Evolutionary conservation across 1,284 basidiomycete genomes (phyloP), one percentile per base, ranked within the genome.

Genomic region (Ceratobasidium sp.): DNA sequence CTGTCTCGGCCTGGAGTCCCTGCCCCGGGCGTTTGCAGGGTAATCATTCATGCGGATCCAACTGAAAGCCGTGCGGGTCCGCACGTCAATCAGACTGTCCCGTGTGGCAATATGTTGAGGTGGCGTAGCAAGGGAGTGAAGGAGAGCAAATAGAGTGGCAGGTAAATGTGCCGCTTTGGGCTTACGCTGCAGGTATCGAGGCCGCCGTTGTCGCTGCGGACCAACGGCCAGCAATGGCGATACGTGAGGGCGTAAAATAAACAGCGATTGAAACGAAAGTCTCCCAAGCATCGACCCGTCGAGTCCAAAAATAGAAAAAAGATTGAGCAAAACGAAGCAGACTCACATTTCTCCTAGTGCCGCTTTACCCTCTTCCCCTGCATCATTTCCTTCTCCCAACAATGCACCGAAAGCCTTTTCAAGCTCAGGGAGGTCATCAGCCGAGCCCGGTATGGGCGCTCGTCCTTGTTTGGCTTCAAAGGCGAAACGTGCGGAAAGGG

Each of bases 341-440:
- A 82, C 87, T 76, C 77, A 97, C 93, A 96, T 79, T 78, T 98
- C 96, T 55, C 88, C 72, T 8, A 73, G 13, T 12, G 71, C 71
- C 10, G 47, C 62, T 25, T 58, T 35, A 49, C 93, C 81, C 58
- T 85, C 85, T 32, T 89, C 85, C 0, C 86, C 86, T 1, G 92
- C 77, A 8, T 72, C 71, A 5, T 40, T 55, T 0, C 47, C 43
- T 27, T 56, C 58, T 13, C 84, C 78, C 10, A 82, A 72, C 58
- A 80, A 69, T 15, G 62, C 31, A 15, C 77, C 74, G 8, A 82
- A 77, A 45, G 78, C 75, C 0, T 75, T 75, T 62, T 83, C 81
- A 0, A 78, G 73, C 0, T 80, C 80, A 5, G 78, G 77, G 2
- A 75, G 72, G 35, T 74, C 72, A 13, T 53, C 27, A 4, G 40